Conservation (phyloP, 2,329 filamentous ascomycete genomes). For the Aspergillus sp. region DNA sequence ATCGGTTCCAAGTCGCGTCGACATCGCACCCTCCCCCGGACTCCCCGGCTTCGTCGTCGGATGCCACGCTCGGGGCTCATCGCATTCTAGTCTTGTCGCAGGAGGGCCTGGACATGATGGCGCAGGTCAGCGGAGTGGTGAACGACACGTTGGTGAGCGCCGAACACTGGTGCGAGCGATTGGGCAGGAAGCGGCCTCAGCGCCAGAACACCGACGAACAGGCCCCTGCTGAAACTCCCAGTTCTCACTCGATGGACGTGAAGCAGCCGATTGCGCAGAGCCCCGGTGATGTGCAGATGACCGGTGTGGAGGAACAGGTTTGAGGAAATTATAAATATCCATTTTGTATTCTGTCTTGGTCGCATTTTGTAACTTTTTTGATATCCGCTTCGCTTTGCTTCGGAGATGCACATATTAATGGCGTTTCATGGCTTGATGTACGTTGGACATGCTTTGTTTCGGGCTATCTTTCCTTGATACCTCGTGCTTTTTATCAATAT, state of each 20-base stretch:
- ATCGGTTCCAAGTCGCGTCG: slow-evolving; percentile 68
- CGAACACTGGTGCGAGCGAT: slow-evolving; percentile 78
- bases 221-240: slow-evolving; percentile 10
- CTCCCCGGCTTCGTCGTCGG: slow-evolving; percentile 27
- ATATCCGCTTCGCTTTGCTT: slow-evolving; percentile 14
- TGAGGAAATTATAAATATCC: slow-evolving; percentile 6
- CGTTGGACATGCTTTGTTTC: background rate
- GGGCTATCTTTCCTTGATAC: background rate
- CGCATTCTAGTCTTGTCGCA: slow-evolving; percentile 76
- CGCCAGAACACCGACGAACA: slow-evolving; percentile 13
- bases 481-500: no score
- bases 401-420: background rate
- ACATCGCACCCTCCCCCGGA: slow-evolving; percentile 36
- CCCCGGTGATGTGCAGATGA: slow-evolving; percentile 29
- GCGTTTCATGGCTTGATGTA: background rate
- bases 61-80: slow-evolving; percentile 54
- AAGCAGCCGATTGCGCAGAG: slow-evolving; percentile 18
- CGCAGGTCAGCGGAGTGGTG: slow-evolving; percentile 77
- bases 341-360: no score
- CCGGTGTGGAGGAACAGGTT: slow-evolving; percentile 24
- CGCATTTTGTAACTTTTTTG: slow-evolving; percentile 1
- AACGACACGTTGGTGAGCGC: slow-evolving; percentile 85
- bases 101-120: slow-evolving; percentile 90
- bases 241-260: slow-evolving; percentile 19
- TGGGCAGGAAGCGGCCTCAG: slow-evolving; percentile 48